phyloP scores from a whole-genome alignment of 129 eudicot species.

The Scalesia atractyloides region DNA sequence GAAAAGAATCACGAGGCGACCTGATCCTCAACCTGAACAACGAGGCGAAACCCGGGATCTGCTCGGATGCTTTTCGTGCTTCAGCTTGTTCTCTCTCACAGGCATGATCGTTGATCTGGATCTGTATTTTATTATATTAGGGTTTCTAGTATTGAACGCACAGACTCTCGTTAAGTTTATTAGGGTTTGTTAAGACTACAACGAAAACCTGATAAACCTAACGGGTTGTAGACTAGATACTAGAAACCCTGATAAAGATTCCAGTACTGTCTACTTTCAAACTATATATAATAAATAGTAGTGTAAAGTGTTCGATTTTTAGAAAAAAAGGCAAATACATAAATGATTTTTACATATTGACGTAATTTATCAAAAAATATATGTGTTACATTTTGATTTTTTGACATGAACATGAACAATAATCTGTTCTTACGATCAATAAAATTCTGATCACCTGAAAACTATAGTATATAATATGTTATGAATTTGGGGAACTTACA shows the following conservation, averaged over 20 bases:
- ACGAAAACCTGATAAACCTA: too few species aligned
- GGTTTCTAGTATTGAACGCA: too few species aligned
- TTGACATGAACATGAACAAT: not conserved
- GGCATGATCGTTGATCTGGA: slow-evolving; percentile 31
- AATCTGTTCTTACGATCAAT: not conserved
- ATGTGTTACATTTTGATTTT: not conserved
- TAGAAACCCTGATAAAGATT: too few species aligned
- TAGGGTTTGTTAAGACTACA: too few species aligned
- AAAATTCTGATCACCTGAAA: too few species aligned
- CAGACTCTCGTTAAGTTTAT: too few species aligned
- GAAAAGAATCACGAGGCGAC: slow-evolving; percentile 19
- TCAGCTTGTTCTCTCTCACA: slow-evolving; percentile 50
- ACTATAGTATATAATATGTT: too few species aligned
- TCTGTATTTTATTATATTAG: not conserved
- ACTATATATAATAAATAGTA: not conserved
- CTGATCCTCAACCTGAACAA: not conserved
- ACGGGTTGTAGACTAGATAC: too few species aligned
- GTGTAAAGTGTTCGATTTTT: not conserved
- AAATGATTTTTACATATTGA: not conserved
- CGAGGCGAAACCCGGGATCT: slow-evolving; percentile 23
- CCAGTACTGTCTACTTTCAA: not conserved
- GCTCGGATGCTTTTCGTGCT: slow-evolving; percentile 67
- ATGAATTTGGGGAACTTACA: slow-evolving; percentile 2
- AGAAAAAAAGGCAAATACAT: not conserved
- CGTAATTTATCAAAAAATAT: not conserved